A percentile compares a stretch with the other conserved stretches of the same genome.
Conservation (phyloP, 139 green algal species). For the Gonium pectorale region DNA sequence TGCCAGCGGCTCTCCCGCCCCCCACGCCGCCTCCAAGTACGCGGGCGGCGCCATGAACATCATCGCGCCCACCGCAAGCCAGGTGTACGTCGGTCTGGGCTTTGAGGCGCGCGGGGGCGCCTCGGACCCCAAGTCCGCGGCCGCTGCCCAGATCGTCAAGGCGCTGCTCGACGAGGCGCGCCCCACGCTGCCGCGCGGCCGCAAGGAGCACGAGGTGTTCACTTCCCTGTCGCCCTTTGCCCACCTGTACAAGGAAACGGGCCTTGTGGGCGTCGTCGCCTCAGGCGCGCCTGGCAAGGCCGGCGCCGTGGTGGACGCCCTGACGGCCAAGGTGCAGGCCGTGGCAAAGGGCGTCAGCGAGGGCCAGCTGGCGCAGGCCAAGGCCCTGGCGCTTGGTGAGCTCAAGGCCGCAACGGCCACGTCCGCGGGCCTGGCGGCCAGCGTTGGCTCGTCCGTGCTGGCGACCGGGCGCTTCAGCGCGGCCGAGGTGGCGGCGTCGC, state of each 20-base stretch:
- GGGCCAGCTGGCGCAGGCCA: slow-evolving; percentile 49
- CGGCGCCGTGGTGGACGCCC: slow-evolving; percentile 38
- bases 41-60: slow-evolving; percentile 61
- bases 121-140: slow-evolving; percentile 58
- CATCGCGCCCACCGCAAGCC: slow-evolving; percentile 40
- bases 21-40: slow-evolving; percentile 50
- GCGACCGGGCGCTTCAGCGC: slow-evolving; percentile 50
- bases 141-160: slow-evolving; percentile 58
- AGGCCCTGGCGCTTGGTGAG: slow-evolving; percentile 48
- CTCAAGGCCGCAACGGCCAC: slow-evolving; percentile 35
- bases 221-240: slow-evolving; percentile 47
- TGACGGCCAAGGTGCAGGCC: slow-evolving; percentile 54
- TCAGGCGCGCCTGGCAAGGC: slow-evolving; percentile 27
- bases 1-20: background rate
- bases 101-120: slow-evolving; percentile 70
- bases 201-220: slow-evolving; percentile 49
- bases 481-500: slow-evolving; percentile 19
- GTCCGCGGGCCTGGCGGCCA: background rate
- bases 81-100: slow-evolving; percentile 60
- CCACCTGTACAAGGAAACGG: slow-evolving; percentile 55
- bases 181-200: slow-evolving; percentile 53
- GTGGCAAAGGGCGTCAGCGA: slow-evolving; percentile 52
- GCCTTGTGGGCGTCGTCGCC: slow-evolving; percentile 54
- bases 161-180: slow-evolving; percentile 61
- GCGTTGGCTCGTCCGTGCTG: slow-evolving; percentile 47